phyloP scores from a whole-genome alignment of 139 green algal species.

The Volvox africanus region DNA sequence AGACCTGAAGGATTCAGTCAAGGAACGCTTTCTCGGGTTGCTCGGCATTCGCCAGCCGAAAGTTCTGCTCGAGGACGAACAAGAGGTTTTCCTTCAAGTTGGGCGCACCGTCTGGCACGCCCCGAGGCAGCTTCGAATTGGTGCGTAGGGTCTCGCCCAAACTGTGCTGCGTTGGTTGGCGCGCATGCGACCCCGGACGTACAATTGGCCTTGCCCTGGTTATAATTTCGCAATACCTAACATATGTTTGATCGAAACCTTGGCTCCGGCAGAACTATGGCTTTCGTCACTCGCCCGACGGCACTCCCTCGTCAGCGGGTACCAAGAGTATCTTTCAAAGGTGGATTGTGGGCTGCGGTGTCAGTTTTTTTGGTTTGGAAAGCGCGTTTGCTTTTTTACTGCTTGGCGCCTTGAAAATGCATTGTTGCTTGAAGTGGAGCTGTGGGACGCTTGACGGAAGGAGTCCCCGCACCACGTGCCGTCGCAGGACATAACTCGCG shows the following conservation, averaged over 20 bases:
- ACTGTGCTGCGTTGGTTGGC: constrained; percentile 22
- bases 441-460: neutral
- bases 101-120: constrained; percentile 52
- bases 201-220: neutral
- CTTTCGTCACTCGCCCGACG: constrained; percentile 58
- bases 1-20: constrained; percentile 15
- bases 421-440: neutral
- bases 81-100: constrained; percentile 65
- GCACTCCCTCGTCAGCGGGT: constrained; percentile 26
- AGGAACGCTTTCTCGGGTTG: constrained; percentile 33
- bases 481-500: constrained; percentile 31
- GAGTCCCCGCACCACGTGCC: neutral
- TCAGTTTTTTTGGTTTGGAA: neutral
- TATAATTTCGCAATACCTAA: neutral
- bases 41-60: neutral
- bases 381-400: neutral
- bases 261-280: constrained; percentile 64
- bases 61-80: constrained; percentile 56
- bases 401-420: too few relatives aligned
- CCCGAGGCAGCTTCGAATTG: constrained; percentile 5
- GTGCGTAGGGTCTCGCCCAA: neutral
- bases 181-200: neutral
- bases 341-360: neutral
- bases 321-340: constrained; percentile 37
- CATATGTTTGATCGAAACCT: neutral